phyloP scores from a whole-genome alignment of 176 grass and related monocot species.

The Thalia dealbata region DNA sequence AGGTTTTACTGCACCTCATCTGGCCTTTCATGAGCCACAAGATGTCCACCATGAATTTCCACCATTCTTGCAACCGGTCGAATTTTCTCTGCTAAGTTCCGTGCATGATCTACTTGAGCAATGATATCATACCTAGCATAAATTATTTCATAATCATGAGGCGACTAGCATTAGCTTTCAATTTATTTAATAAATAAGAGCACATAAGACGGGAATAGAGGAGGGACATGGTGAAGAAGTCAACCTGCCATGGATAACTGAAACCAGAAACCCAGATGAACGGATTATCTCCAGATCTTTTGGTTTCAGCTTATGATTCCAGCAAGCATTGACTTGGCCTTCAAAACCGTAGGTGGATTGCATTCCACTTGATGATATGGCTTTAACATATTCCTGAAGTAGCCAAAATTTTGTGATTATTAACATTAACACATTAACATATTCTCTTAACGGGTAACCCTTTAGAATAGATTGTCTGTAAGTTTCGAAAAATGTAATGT shows the following conservation, averaged over 20 bases:
- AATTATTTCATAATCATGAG: background rate
- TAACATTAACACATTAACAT: too few species aligned
- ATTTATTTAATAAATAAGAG: background rate
- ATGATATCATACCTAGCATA: slow-evolving; percentile 53
- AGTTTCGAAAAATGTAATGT: too few species aligned
- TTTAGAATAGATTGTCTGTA: background rate
- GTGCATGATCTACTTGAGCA: slow-evolving; percentile 56
- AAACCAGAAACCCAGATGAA: slow-evolving; percentile 47
- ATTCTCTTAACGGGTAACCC: background rate
- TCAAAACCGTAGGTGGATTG: slow-evolving; percentile 65
- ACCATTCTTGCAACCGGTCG: slow-evolving; percentile 54
- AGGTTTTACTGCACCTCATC: slow-evolving; percentile 58
- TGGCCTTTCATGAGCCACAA: slow-evolving; percentile 63
- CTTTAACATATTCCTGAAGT: slow-evolving; percentile 58
- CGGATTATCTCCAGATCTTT: slow-evolving; percentile 49
- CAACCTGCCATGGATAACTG: slow-evolving; percentile 73
- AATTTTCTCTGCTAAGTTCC: slow-evolving; percentile 51
- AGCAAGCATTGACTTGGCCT: slow-evolving; percentile 74
- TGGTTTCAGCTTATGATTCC: slow-evolving; percentile 52
- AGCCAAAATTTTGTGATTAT: background rate
- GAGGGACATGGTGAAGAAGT: background rate
- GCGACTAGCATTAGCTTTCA: background rate
- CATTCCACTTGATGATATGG: slow-evolving; percentile 54
- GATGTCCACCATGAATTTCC: slow-evolving; percentile 65
- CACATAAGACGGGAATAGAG: background rate